These are phyloP conservation scores for Nelumbo lutea DNA, from an alignment of 164 flowering plant species.

Conservation along the genomic window DNA sequence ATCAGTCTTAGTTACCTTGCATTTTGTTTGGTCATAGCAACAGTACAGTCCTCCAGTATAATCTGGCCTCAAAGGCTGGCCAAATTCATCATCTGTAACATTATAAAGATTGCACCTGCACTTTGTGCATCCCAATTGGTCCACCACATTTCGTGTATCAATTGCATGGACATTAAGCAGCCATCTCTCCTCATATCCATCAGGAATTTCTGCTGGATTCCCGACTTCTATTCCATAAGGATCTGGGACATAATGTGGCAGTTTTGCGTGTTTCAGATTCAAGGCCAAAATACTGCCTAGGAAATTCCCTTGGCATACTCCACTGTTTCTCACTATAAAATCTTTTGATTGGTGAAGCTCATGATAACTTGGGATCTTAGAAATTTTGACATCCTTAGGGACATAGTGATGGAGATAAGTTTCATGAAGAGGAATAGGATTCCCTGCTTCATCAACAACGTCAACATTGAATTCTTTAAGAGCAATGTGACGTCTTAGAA, in stretches of 20 bases:
- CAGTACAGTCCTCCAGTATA: slow-evolving; percentile 73
- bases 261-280: slow-evolving; percentile 84
- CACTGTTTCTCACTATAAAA: slow-evolving; percentile 41
- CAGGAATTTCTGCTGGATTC: slow-evolving; percentile 52
- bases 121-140: slow-evolving; percentile 75
- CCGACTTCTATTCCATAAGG: slow-evolving; percentile 87
- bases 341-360: slow-evolving; percentile 16
- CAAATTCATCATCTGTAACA: slow-evolving; percentile 50
- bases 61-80: slow-evolving; percentile 35
- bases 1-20: slow-evolving; percentile 30
- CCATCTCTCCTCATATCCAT: slow-evolving; percentile 78
- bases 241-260: slow-evolving; percentile 53
- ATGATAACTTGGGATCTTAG: not conserved
- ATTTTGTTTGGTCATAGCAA: slow-evolving; percentile 66
- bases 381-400: slow-evolving; percentile 17
- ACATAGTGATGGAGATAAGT: slow-evolving; percentile 87
- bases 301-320: slow-evolving; percentile 41
- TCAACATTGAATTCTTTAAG: slow-evolving; percentile 71
- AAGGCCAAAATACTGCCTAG: slow-evolving; percentile 71
- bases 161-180: slow-evolving; percentile 81
- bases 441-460: slow-evolving; percentile 77
- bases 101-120: slow-evolving; percentile 82
- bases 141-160: slow-evolving; percentile 80
- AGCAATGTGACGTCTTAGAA: slow-evolving; percentile 87
- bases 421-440: slow-evolving; percentile 76